A percentile compares a stretch with the other conserved stretches of the same genome.
These are phyloP conservation scores for Malus hybrid DNA, from an alignment of 331 rosid genomes.

Conservation along the genomic window DNA sequence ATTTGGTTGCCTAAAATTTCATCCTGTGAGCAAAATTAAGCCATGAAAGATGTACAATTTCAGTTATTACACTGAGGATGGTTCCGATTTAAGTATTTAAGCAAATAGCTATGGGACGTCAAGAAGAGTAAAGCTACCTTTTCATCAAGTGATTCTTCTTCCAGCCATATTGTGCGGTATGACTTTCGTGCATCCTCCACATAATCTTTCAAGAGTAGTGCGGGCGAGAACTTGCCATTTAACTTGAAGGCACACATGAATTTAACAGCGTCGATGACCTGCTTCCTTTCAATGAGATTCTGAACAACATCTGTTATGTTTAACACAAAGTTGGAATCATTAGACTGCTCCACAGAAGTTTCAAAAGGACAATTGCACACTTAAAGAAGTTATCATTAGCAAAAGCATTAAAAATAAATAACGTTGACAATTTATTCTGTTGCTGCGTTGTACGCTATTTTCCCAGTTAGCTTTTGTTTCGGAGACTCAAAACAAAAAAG, in stretches of 20 bases:
- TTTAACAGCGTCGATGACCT: conserved; percentile 40
- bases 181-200: conserved; percentile 8
- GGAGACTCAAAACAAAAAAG: no score
- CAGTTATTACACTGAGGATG: no score
- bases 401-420: neutral
- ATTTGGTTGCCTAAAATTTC: conserved; percentile 16
- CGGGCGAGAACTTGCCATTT: conserved; percentile 32
- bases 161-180: neutral
- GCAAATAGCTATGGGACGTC: neutral
- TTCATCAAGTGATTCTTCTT: conserved; percentile 2
- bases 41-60: neutral
- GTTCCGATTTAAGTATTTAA: neutral
- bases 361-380: neutral
- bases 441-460: neutral
- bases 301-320: conserved; percentile 33
- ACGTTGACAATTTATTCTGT: no score
- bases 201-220: conserved; percentile 21
- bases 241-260: conserved; percentile 45
- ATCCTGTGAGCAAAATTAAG: conserved; percentile 4
- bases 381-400: conserved; percentile 1
- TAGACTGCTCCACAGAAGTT: neutral
- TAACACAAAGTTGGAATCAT: neutral
- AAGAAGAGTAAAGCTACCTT: conserved; percentile 23
- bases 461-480: neutral
- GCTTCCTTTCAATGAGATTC: conserved; percentile 31